Evolutionary conservation across 2,329 filamentous ascomycete genomes (phyloP).

Genomic region (Ceratocystis cubensis): DNA sequence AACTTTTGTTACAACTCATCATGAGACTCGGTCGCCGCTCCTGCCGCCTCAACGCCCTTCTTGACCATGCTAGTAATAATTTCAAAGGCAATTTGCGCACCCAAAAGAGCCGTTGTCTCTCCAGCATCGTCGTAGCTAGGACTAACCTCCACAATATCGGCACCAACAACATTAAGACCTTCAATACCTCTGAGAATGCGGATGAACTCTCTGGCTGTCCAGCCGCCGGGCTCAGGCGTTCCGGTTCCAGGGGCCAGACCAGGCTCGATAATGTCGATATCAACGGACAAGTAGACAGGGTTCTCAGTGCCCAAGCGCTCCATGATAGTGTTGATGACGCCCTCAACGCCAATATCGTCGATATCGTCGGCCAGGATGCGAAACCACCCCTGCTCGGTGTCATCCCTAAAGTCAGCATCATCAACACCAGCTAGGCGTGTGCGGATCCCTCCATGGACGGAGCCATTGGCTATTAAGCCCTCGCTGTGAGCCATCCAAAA

Average conservation of each 20-base stretch:
- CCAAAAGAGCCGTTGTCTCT: conserved; percentile 66
- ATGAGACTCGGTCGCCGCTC: not conserved
- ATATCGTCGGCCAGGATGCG: conserved; percentile 75
- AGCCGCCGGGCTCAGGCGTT: conserved; percentile 80
- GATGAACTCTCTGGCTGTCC: conserved; percentile 81
- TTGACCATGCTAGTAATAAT: conserved; percentile 66
- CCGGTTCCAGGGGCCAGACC: conserved; percentile 58
- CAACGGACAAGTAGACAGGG: conserved; percentile 66
- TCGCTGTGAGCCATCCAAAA: conserved; percentile 81
- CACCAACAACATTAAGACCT: conserved; percentile 71
- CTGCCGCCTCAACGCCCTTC: conserved; percentile 25
- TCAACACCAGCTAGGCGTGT: conserved; percentile 56
- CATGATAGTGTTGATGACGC: conserved; percentile 60
- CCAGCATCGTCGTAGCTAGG: conserved; percentile 68
- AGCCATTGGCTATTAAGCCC: conserved; percentile 61
- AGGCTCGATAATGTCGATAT: conserved; percentile 81
- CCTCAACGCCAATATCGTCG: conserved; percentile 63
- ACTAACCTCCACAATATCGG: conserved; percentile 79
- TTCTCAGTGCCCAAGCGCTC: conserved; percentile 57
- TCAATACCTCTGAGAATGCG: conserved; percentile 72
- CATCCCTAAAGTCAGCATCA: conserved; percentile 54
- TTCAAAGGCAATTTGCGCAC: conserved; percentile 70
- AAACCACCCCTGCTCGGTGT: conserved; percentile 59
- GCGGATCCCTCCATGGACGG: conserved; percentile 71
- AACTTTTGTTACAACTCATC: conserved; percentile 8